Base-by-base conservation (phyloP, 495 filamentous ascomycete genomes). In the Terfezia claveryi region DNA sequence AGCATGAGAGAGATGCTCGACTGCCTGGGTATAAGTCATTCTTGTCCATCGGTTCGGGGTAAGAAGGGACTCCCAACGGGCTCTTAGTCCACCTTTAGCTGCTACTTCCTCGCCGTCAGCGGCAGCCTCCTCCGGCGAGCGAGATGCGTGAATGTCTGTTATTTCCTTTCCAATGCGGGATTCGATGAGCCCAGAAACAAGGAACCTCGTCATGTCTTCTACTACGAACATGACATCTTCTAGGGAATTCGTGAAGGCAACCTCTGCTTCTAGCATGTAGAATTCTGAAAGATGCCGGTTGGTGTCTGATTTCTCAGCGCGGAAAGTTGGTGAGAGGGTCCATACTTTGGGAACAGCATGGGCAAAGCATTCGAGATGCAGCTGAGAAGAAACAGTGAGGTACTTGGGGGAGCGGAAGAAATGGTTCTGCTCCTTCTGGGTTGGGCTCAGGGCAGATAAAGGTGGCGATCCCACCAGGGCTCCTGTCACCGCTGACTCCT, bases 191-290 rank as follows among this genome's bases (percentile, higher is more conserved):
- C 68, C 69, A 51, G 65, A 67, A 0, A 73, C 77, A 37, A 92
- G 62, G 56, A 76, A 69, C 17, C 77, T 75, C 27, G 93, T 72
- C 72, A 91, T 77, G 56, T 80, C 68, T 67, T 96, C 85, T n/a
- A 83, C 75, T 9, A 91, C 64, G 56, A 80, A 71, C 72, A 94
- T 87, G 56, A 98, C 73, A 9, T 72, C 69, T 46, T 72, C 68
- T 20, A 94, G 67, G 51, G 78, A 72, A 36, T 84, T 71, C 53
- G 81, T 78, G 66, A 93, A 94, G 65, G 76, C 80, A 53, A 83
- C 69, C 68, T 98, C 91, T 8, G 80, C 87, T 68, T 98, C 91
- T 2, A 98, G 76, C 91, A 98, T 98, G 69, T 95, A 96, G 67
- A 98, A 98, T 62, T 98, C 91, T 70, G 85, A 93, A 50, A 96